These are phyloP conservation scores for Xerophyta viscosa DNA, from an alignment of 106 monocot genomes.

Conservation along the genomic window DNA sequence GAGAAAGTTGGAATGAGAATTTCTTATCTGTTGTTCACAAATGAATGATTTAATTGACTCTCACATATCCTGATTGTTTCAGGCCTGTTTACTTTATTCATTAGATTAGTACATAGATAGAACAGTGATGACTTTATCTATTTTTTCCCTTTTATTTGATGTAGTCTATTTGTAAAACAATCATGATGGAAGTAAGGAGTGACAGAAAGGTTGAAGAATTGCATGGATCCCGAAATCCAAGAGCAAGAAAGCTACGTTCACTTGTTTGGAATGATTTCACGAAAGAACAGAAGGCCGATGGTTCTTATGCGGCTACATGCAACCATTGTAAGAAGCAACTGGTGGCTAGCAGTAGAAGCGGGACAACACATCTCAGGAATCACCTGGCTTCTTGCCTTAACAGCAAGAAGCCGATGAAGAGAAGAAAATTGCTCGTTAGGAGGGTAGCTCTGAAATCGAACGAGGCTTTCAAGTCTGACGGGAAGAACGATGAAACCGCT, in stretches of 20 bases:
- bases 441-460: slow-evolving; percentile 8
- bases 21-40: too few relatives aligned
- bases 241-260: slow-evolving; percentile 47
- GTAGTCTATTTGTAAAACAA: background rate
- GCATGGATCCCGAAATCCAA: slow-evolving; percentile 17
- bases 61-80: too few relatives aligned
- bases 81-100: too few relatives aligned
- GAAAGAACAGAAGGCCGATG: slow-evolving; percentile 55
- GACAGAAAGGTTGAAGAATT: background rate
- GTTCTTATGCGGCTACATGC: slow-evolving; percentile 57
- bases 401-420: slow-evolving; percentile 22
- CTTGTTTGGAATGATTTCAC: slow-evolving; percentile 84
- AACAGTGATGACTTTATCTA: too few relatives aligned
- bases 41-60: too few relatives aligned
- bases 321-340: slow-evolving; percentile 76
- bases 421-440: slow-evolving; percentile 41
- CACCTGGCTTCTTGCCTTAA: slow-evolving; percentile 51
- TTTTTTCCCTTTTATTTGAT: slow-evolving; percentile 1
- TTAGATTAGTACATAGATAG: too few relatives aligned
- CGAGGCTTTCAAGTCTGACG: slow-evolving; percentile 1
- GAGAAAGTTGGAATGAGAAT: too few relatives aligned
- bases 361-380: slow-evolving; percentile 73
- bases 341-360: slow-evolving; percentile 66
- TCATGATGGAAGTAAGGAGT: slow-evolving; percentile 1
- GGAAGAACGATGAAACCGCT: slow-evolving; percentile 4